Conservation (phyloP, 495 filamentous ascomycete species). For the Podospora sp. region DNA sequence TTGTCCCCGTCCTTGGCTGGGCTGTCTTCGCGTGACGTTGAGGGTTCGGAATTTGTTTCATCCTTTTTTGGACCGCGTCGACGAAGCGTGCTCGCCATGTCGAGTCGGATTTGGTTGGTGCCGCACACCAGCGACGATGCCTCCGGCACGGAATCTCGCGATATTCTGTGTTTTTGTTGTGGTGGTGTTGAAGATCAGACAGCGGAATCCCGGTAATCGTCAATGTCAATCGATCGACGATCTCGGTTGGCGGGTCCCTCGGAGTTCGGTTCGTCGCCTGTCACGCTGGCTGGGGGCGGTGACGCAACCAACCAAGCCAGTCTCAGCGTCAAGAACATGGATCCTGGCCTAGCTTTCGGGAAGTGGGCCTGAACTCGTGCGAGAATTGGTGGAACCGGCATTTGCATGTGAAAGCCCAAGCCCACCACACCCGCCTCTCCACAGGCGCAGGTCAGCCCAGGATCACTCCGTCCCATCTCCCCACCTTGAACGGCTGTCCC, state of each 20-base stretch:
- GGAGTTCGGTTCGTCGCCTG: not conserved
- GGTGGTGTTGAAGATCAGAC: not conserved
- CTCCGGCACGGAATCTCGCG: not conserved
- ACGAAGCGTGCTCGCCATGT: constrained; percentile 53
- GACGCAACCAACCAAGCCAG: constrained; percentile 6
- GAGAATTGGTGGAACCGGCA: not conserved
- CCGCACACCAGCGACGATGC: not conserved
- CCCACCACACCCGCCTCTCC: too few species aligned
- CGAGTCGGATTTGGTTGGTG: not conserved
- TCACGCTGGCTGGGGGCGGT: not conserved
- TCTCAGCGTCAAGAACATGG: not conserved
- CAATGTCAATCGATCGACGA: not conserved
- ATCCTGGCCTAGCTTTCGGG: not conserved
- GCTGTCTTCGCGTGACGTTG: constrained; percentile 44
- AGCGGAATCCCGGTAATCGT: not conserved
- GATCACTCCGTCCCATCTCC: not conserved
- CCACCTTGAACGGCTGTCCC: not conserved
- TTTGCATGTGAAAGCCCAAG: constrained; percentile 10
- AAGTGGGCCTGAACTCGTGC: not conserved
- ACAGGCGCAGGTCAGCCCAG: not conserved
- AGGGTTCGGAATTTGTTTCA: constrained; percentile 38
- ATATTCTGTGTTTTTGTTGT: not conserved
- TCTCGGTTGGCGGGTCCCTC: not conserved
- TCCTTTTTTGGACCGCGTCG: constrained; percentile 43
- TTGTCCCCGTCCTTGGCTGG: constrained; percentile 47